Percentiles rank a stretch among this genome's conserved stretches.
phyloP scores from a whole-genome alignment of 2,329 filamentous ascomycete genomes.

The Pseudocercospora pini-densiflorae region DNA sequence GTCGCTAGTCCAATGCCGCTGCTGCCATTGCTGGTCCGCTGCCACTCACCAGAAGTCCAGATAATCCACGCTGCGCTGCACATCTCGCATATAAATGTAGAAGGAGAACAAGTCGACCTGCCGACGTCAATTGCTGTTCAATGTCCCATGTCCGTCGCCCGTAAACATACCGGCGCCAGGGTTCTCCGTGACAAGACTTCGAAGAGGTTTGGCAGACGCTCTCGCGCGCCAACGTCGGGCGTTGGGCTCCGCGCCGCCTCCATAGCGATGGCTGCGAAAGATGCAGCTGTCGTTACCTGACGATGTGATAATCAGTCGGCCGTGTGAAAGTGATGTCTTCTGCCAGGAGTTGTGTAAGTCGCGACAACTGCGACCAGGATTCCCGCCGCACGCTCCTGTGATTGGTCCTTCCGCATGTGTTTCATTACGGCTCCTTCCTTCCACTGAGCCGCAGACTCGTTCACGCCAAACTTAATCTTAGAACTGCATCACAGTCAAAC shows the following conservation, averaged over 20 bases:
- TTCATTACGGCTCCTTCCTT: background rate
- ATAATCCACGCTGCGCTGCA: conserved; percentile 97
- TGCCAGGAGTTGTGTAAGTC: background rate
- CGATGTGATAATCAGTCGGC: background rate
- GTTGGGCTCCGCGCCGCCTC: conserved; percentile 30
- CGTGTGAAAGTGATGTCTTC: background rate
- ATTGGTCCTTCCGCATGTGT: background rate
- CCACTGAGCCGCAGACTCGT: background rate
- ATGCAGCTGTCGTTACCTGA: background rate
- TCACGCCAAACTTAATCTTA: background rate
- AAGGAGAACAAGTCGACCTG: conserved; percentile 93
- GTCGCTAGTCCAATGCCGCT: background rate
- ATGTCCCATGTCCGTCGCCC: background rate
- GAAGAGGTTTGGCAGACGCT: conserved; percentile 90
- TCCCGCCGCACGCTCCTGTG: background rate
- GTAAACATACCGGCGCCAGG: conserved; percentile 66
- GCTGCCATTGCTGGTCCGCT: background rate
- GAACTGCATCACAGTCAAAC: background rate
- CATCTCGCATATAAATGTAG: conserved; percentile 99
- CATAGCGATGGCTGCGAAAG: conserved; percentile 4
- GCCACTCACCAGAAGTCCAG: conserved; percentile 88
- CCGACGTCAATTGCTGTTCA: conserved; percentile 17
- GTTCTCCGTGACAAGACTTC: conserved; percentile 94
- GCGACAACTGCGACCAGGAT: background rate
- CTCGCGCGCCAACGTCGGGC: conserved; percentile 56